Evolutionary conservation across 129 eudicot species (phyloP).

Genomic region (Gnaphalium uliginosum): DNA sequence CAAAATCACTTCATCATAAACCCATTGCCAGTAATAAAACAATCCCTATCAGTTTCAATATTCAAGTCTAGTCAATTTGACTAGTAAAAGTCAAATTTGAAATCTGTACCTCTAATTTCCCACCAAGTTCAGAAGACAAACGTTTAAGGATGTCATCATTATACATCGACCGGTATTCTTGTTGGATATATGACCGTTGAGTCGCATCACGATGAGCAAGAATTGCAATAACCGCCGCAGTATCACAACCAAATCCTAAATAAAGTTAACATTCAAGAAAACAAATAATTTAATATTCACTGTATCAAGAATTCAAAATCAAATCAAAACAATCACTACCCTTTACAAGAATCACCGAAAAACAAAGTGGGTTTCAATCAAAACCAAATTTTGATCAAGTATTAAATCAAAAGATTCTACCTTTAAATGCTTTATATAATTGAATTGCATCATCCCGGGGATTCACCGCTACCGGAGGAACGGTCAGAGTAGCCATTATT

Average conservation of each 20-base stretch:
- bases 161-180: slow-evolving; percentile 48
- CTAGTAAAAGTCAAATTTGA: slow-evolving; percentile 17
- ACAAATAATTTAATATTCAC: background rate
- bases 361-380: slow-evolving; percentile 17
- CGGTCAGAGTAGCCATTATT: slow-evolving; percentile 40
- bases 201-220: slow-evolving; percentile 53
- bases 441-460: slow-evolving; percentile 52
- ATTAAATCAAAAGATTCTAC: slow-evolving; percentile 18
- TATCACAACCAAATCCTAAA: slow-evolving; percentile 55
- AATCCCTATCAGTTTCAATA: background rate
- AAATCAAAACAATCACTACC: slow-evolving; percentile 2
- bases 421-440: slow-evolving; percentile 52
- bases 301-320: background rate
- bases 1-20: background rate
- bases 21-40: background rate
- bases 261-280: background rate
- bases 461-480: slow-evolving; percentile 39
- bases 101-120: slow-evolving; percentile 44
- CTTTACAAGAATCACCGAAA: slow-evolving; percentile 8
- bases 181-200: slow-evolving; percentile 45
- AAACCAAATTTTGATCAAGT: slow-evolving; percentile 22
- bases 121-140: slow-evolving; percentile 51
- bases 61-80: background rate
- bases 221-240: slow-evolving; percentile 42
- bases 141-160: slow-evolving; percentile 47